phyloP scores from a whole-genome alignment of 1,139 yeast species.

The Geotrichum restrictum region DNA sequence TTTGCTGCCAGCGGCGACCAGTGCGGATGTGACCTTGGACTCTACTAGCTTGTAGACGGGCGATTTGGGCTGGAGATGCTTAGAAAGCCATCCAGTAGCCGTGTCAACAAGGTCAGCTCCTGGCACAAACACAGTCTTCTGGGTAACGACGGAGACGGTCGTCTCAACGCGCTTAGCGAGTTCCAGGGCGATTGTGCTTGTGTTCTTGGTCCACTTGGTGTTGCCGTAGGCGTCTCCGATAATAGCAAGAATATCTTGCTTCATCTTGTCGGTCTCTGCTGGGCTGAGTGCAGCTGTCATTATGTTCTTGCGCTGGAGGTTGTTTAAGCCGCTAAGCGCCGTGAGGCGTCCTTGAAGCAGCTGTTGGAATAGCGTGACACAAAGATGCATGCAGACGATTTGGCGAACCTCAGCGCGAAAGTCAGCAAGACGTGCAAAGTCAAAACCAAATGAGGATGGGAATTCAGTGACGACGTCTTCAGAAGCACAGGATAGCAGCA shows the following conservation, averaged over 20 bases:
- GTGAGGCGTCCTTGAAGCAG: conserved; percentile 41
- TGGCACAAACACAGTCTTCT: conserved; percentile 23
- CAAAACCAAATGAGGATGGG: conserved; percentile 84
- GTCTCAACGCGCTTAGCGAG: conserved; percentile 47
- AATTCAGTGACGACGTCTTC: conserved; percentile 66
- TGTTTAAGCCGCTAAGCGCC: conserved; percentile 30
- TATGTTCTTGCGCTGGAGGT: conserved; percentile 17
- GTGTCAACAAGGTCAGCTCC: conserved; percentile 46
- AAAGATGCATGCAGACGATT: conserved; percentile 72
- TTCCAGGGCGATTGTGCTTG: conserved; percentile 68
- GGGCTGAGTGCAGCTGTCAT: conserved; percentile 16
- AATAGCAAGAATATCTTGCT: conserved; percentile 66
- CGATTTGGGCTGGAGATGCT: conserved; percentile 82
- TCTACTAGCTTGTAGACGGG: conserved; percentile 57
- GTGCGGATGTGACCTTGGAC: conserved; percentile 35
- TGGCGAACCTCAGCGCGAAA: conserved; percentile 83
- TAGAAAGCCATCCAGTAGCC: conserved; percentile 73
- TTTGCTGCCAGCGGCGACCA: conserved; percentile 25
- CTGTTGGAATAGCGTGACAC: conserved; percentile 69
- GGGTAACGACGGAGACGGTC: conserved; percentile 17
- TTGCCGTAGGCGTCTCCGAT: conserved; percentile 84
- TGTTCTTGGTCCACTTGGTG: conserved; percentile 85
- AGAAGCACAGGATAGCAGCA: conserved; percentile 68
- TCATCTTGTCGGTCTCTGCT: conserved; percentile 37
- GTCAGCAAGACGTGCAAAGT: conserved; percentile 72